phyloP scores from a whole-genome alignment of 257 asterid genomes.

The Solanum etuberosum region DNA sequence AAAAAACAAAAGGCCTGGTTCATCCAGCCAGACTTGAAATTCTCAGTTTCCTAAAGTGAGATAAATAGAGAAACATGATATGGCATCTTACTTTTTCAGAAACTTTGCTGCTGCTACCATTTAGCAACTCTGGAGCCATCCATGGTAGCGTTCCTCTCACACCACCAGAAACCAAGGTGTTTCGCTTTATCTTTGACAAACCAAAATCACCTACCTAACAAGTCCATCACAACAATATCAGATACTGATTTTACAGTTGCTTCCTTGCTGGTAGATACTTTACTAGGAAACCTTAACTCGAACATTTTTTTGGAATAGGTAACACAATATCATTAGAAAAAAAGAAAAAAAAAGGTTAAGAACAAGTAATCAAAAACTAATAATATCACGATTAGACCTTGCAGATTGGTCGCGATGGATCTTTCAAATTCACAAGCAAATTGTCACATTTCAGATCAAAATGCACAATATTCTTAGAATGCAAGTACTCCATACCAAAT shows the following conservation, averaged over 20 bases:
- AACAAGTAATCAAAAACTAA: background rate
- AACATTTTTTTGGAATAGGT: background rate
- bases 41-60: constrained; percentile 3
- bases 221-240: constrained; percentile 4
- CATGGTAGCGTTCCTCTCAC: constrained; percentile 94
- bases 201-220: constrained; percentile 94
- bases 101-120: constrained; percentile 73
- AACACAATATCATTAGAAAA: background rate
- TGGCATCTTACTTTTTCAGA: constrained; percentile 66
- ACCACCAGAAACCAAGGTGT: constrained; percentile 95
- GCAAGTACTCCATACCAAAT: constrained; percentile 95
- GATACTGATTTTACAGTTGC: background rate
- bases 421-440: constrained; percentile 77
- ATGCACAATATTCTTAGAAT: constrained; percentile 88
- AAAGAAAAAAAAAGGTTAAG: background rate
- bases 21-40: background rate
- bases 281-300: background rate
- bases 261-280: background rate
- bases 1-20: background rate
- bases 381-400: constrained; percentile 28
- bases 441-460: constrained; percentile 94
- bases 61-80: background rate
- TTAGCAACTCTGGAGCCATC: constrained; percentile 95
- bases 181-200: constrained; percentile 71
- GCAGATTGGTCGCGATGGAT: constrained; percentile 90